These are phyloP conservation scores for Hymenoscyphus fraxineus DNA, from an alignment of 2,329 filamentous ascomycete species.

Conservation along the genomic window DNA sequence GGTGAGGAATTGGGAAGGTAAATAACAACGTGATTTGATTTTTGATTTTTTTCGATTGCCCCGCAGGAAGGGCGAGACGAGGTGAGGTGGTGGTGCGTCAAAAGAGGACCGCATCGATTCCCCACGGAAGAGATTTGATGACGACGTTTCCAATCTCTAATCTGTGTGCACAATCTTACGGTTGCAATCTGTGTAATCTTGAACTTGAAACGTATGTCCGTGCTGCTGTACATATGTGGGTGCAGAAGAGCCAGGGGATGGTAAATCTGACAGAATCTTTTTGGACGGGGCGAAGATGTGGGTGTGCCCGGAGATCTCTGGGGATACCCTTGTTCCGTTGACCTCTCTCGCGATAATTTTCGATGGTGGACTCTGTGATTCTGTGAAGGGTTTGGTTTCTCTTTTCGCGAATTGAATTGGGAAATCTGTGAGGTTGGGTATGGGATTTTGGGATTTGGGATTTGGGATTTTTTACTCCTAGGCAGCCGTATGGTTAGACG, in stretches of 20 bases:
- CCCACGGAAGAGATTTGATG: neutral
- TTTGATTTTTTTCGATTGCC: neutral
- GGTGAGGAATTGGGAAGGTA: neutral
- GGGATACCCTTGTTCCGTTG: neutral
- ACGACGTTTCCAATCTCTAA: conserved; percentile 1
- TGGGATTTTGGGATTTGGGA: neutral
- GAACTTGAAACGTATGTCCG: conserved; percentile 2
- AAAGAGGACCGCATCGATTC: neutral
- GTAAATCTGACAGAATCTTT: neutral
- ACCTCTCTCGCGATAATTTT: neutral
- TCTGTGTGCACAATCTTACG: conserved; percentile 2
- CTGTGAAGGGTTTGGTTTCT: neutral
- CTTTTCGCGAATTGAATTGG: neutral
- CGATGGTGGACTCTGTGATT: neutral
- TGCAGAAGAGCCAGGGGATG: neutral
- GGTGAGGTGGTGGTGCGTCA: neutral
- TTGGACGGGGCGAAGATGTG: neutral
- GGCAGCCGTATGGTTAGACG: neutral
- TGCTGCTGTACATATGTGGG: neutral
- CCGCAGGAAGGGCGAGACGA: neutral
- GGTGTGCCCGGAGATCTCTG: neutral
- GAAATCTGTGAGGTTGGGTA: neutral
- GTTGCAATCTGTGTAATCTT: conserved; percentile 2
- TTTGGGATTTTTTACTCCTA: neutral
- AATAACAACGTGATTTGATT: neutral